A percentile compares a stretch with the other conserved stretches of the same genome.
phyloP scores from a whole-genome alignment of 108 stramenopile genomes.

The Fragilariopsis cylindrus region DNA sequence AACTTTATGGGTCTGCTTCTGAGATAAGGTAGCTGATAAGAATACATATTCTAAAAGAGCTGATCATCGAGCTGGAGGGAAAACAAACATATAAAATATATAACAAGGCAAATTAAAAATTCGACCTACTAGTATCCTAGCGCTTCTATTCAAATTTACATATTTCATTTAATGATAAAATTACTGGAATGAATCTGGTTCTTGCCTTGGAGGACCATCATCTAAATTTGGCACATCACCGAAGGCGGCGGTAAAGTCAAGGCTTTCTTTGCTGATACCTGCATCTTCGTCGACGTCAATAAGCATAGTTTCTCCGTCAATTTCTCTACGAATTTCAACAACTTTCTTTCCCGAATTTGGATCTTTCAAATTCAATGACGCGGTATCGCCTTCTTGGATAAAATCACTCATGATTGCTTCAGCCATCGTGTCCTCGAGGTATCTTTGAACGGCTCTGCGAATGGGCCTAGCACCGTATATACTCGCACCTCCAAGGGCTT shows the following conservation, averaged over 20 bases:
- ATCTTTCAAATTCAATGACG: conserved; percentile 48
- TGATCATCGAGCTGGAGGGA: too few species aligned
- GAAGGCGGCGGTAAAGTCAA: conserved; percentile 33
- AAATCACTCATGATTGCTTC: conserved; percentile 78
- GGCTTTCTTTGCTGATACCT: conserved; percentile 31
- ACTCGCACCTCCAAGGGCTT: conserved; percentile 56
- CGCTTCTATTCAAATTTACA: too few species aligned
- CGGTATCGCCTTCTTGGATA: conserved; percentile 62
- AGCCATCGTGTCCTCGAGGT: conserved; percentile 71
- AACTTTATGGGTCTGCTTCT: too few species aligned
- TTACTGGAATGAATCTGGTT: conserved; percentile 36
- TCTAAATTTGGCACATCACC: conserved; percentile 41
- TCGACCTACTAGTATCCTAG: too few species aligned
- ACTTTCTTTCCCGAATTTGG: conserved; percentile 29
- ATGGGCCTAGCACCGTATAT: conserved; percentile 79
- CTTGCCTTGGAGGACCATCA: conserved; percentile 32
- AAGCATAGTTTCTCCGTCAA: conserved; percentile 29
- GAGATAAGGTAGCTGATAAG: too few species aligned
- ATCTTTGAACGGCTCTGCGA: conserved; percentile 68
- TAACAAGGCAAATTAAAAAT: too few species aligned
- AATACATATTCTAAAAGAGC: too few species aligned
- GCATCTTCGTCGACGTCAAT: conserved; percentile 44
- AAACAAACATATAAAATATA: too few species aligned
- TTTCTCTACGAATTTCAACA: conserved; percentile 33
- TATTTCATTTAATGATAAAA: too few species aligned